These are phyloP conservation scores for Yarrowia osloensis DNA, from an alignment of 805 yeast species.

Conservation along the genomic window DNA sequence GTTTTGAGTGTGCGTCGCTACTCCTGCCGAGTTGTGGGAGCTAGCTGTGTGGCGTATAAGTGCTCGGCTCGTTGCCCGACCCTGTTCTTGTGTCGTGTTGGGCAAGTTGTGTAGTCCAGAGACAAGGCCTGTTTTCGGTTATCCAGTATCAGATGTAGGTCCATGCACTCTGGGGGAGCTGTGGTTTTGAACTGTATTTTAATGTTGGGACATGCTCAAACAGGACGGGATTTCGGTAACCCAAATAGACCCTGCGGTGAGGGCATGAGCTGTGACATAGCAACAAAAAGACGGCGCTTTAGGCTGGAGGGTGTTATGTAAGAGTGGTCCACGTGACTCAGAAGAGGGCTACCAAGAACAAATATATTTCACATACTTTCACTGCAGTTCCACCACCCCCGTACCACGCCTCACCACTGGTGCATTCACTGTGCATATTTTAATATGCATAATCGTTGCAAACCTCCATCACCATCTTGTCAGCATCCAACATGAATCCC, in stretches of 20 bases:
- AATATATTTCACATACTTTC: too few species aligned
- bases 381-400: too few species aligned
- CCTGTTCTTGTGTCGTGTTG: not conserved
- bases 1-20: not conserved
- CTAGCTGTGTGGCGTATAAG: not conserved
- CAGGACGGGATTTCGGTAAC: too few species aligned
- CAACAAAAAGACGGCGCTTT: too few species aligned
- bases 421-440: not conserved
- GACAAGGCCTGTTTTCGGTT: not conserved
- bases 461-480: slow-evolving; percentile 10
- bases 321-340: too few species aligned
- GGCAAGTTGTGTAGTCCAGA: not conserved
- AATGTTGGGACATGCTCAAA: slow-evolving; percentile 2
- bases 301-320: too few species aligned
- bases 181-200: not conserved
- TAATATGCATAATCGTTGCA: slow-evolving; percentile 17
- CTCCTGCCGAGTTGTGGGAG: not conserved
- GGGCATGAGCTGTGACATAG: not conserved
- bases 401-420: too few species aligned
- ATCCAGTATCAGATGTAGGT: slow-evolving; percentile 17
- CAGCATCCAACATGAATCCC: slow-evolving; percentile 34
- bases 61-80: not conserved
- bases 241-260: too few species aligned
- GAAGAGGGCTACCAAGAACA: too few species aligned
- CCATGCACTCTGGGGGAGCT: slow-evolving; percentile 2